phyloP scores from a whole-genome alignment of 2,329 filamentous ascomycete species.

The Blumeria hordei region DNA sequence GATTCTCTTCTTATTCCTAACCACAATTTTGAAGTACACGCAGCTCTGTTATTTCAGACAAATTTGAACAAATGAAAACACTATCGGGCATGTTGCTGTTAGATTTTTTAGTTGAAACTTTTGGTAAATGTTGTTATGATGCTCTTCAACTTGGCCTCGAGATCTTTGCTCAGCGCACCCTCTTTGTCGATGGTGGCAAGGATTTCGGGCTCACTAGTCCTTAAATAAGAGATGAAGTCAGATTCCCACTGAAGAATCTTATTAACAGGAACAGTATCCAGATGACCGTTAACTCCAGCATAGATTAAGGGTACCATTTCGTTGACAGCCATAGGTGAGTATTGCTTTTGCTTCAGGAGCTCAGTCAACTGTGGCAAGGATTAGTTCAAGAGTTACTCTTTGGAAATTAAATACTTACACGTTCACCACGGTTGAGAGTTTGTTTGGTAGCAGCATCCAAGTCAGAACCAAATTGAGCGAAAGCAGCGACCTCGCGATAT shows the following conservation, averaged over 20 bases:
- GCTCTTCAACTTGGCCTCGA: slow-evolving; percentile 62
- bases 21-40: no score
- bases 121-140: slow-evolving; percentile 66
- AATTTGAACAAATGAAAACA: no score
- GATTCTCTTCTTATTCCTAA: no score
- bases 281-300: slow-evolving; percentile 93
- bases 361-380: slow-evolving; percentile 43
- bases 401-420: slow-evolving; percentile 31
- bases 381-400: slow-evolving; percentile 2
- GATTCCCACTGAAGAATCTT: slow-evolving; percentile 88
- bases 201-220: slow-evolving; percentile 68
- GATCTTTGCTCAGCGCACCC: slow-evolving; percentile 85
- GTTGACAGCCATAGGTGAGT: slow-evolving; percentile 93
- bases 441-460: slow-evolving; percentile 97
- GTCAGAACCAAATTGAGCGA: slow-evolving; percentile 99
- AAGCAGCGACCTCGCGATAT: slow-evolving; percentile 99
- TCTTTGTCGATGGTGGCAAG: slow-evolving; percentile 81
- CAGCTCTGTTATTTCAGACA: no score
- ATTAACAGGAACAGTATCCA: slow-evolving; percentile 68
- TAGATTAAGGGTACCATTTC: slow-evolving; percentile 99
- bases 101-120: slow-evolving; percentile 39
- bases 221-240: slow-evolving; percentile 82
- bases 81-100: no score
- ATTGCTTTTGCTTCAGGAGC: slow-evolving; percentile 99
- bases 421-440: slow-evolving; percentile 93